Conservation (phyloP, 768 basidiomycete genomes). For the Cantharellus anzutake region DNA sequence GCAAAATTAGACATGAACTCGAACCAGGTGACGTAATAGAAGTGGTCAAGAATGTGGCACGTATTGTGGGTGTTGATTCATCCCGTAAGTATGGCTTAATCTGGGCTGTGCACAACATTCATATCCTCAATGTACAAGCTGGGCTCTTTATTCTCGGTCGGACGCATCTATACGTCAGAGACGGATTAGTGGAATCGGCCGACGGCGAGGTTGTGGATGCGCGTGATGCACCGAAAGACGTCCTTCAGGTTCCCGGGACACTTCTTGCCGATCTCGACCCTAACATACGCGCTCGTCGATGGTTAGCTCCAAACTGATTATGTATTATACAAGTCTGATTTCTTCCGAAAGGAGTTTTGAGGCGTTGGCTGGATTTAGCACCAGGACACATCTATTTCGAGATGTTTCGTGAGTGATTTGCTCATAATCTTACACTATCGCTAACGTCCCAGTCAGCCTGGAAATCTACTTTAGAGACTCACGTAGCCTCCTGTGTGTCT, state of each 20-base stretch:
- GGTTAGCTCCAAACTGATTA: conserved; percentile 27
- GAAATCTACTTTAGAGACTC: conserved; percentile 91
- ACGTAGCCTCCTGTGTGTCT: conserved; percentile 68
- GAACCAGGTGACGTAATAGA: conserved; percentile 84
- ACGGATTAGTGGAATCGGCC: conserved; percentile 74
- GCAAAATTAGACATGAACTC: conserved; percentile 67
- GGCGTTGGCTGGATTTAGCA: conserved; percentile 58
- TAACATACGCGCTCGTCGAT: conserved; percentile 65
- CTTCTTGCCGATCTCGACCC: conserved; percentile 50
- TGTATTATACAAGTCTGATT: background rate
- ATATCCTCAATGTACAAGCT: conserved; percentile 24
- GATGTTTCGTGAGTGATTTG: conserved; percentile 58
- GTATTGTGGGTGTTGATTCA: conserved; percentile 80
- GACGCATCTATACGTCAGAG: conserved; percentile 75
- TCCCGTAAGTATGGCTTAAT: conserved; percentile 40
- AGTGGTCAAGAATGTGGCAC: conserved; percentile 66
- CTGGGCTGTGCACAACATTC: background rate
- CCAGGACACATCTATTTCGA: conserved; percentile 73
- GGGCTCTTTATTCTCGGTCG: conserved; percentile 77
- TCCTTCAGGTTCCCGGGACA: conserved; percentile 75
- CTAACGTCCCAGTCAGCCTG: conserved; percentile 26
- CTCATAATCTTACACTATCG: background rate
- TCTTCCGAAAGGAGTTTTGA: conserved; percentile 41
- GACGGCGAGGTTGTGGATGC: conserved; percentile 80
- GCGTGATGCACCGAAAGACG: conserved; percentile 57